These are phyloP conservation scores for Hypomyces perniciosus DNA, from an alignment of 2,329 filamentous ascomycete genomes.

Conservation along the genomic window DNA sequence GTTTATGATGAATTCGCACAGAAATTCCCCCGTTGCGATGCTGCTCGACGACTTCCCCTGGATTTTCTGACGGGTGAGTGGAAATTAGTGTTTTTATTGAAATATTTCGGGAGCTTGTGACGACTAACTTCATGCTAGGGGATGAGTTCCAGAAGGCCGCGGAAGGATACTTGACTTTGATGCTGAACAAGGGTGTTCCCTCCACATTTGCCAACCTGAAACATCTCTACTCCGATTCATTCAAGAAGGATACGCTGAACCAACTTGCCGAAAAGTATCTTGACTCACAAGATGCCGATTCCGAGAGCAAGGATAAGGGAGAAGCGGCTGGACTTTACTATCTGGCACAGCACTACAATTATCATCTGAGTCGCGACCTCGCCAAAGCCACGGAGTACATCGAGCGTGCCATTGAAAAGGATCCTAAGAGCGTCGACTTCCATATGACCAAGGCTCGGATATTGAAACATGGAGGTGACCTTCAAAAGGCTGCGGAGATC, in stretches of 20 bases:
- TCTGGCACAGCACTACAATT: conserved; percentile 95
- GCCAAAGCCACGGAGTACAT: conserved; percentile 75
- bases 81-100: neutral
- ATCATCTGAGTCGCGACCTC: conserved; percentile 78
- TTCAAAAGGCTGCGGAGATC: conserved; percentile 69
- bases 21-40: conserved; percentile 78
- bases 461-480: conserved; percentile 82
- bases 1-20: conserved; percentile 72
- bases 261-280: conserved; percentile 75
- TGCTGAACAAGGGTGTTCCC: conserved; percentile 88
- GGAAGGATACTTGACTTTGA: conserved; percentile 70
- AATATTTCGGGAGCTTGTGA: neutral
- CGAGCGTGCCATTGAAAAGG: conserved; percentile 73
- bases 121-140: conserved; percentile 40
- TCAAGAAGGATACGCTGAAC: conserved; percentile 72
- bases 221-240: conserved; percentile 72
- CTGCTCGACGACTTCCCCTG: conserved; percentile 76
- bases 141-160: conserved; percentile 75
- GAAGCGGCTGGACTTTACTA: conserved; percentile 82
- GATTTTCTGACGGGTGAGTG: conserved; percentile 72
- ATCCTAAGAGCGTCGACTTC: conserved; percentile 80
- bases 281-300: conserved; percentile 48
- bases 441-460: conserved; percentile 94
- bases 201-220: conserved; percentile 97
- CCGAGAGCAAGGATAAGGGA: conserved; percentile 50